Base-by-base conservation (phyloP, 768 basidiomycete species). In the Lactifluus hygrophoroides region DNA sequence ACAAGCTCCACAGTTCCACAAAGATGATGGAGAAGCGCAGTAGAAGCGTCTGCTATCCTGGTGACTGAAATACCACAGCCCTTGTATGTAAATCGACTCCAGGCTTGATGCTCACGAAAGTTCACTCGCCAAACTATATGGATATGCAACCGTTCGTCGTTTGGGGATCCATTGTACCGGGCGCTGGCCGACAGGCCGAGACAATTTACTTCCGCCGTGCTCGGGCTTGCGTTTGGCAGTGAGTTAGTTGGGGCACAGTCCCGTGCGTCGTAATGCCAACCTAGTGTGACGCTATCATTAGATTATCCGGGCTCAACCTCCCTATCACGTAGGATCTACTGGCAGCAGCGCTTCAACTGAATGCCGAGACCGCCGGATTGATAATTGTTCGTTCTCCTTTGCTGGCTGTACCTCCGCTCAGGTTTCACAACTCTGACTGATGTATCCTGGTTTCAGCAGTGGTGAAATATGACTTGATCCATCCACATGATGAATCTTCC, bases 291-390 rank as follows among this genome's bases (percentile, higher is more conserved):
- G 13, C 21, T n/a, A 40, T 52, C 25, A 38, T 42, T 3, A 21
- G 17, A 11, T 19, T 6, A 19, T 28, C 28, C 10, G 6, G n/a
- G 10, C 51, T 48, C 9, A 17, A 16, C 48, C 40, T 48, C 46
- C 52, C 52, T 49, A 59, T 59, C 58, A 59, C 28, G 35, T 23
- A 54, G 58, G 52, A 50, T 21, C 27, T 23, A 13, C 44, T 49
- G 42, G 37, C 25, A 37, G n/a, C 52, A 48, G 40, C 47, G n/a
- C 32, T 16, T 21, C 45, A 30, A 9, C 3, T 5, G 19, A 42
- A n/a, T 10, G 8, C 57, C 58, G 53, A 7, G n/a, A 14, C 25
- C 2, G 10, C 47, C 52, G 58, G 37, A 42, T 28, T 54, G 25
- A 47, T 47, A 32, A 50, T 21, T 49, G 46, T 47, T 54, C 38